phyloP scores from a whole-genome alignment of 768 basidiomycete species.

The Tulasnella calospora region DNA sequence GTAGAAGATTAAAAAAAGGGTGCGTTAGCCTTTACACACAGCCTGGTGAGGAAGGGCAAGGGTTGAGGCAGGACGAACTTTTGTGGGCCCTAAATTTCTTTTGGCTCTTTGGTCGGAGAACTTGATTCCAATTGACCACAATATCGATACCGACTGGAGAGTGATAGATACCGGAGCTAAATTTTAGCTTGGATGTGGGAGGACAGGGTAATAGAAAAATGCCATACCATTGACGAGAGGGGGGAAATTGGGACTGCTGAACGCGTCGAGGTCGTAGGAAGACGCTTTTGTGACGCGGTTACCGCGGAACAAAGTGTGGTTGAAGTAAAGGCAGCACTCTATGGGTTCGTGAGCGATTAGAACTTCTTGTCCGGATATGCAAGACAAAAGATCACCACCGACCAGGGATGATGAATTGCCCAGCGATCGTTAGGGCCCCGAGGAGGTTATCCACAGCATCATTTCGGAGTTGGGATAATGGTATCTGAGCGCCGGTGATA shows the following conservation, averaged over 20 bases:
- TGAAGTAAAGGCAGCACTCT: conserved; percentile 88
- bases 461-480: conserved; percentile 83
- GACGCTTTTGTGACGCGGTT: conserved; percentile 80
- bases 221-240: conserved; percentile 68
- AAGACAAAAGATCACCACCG: conserved; percentile 24
- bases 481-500: conserved; percentile 89
- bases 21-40: background rate
- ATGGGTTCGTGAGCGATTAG: background rate
- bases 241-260: conserved; percentile 77
- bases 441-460: conserved; percentile 92
- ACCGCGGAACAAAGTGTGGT: conserved; percentile 80
- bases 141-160: conserved; percentile 80
- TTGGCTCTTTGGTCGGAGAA: conserved; percentile 74
- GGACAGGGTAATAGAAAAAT: background rate
- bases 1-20: background rate
- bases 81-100: conserved; percentile 79
- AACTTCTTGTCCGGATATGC: background rate
- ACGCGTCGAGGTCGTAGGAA: conserved; percentile 77
- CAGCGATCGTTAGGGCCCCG: conserved; percentile 82
- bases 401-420: conserved; percentile 90
- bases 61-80: conserved; percentile 39
- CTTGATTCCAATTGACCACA: conserved; percentile 81
- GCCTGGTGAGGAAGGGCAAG: background rate
- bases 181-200: background rate
- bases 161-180: background rate